Evolutionary conservation across 1,139 yeast species (phyloP).

Genomic region (Debaryomyces singareniensis): DNA sequence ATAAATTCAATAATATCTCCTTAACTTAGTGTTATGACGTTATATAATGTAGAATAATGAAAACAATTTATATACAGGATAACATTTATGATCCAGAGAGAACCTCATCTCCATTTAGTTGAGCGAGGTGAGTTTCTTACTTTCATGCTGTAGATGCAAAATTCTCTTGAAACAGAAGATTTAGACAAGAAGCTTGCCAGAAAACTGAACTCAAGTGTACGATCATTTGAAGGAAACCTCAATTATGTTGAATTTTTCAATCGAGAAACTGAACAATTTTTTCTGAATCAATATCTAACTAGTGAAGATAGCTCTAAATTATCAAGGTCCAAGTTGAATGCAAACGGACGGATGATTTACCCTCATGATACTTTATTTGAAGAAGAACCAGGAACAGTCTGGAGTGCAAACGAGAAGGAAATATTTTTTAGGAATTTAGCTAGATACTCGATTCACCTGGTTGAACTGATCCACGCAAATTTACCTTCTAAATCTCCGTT

Average conservation of each 20-base stretch:
- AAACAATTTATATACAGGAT: too few species aligned
- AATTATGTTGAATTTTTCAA: slow-evolving; percentile 19
- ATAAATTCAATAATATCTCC: too few species aligned
- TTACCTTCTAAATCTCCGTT: slow-evolving; percentile 34
- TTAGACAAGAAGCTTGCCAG: too few species aligned
- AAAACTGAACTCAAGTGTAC: slow-evolving; percentile 1
- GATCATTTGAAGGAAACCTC: slow-evolving; percentile 14
- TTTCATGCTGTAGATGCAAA: too few species aligned
- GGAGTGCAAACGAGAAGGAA: slow-evolving; percentile 19
- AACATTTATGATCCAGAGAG: too few species aligned
- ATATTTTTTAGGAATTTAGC: slow-evolving; percentile 25
- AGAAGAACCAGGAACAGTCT: slow-evolving; percentile 6
- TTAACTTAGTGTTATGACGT: too few species aligned
- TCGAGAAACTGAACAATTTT: slow-evolving; percentile 13
- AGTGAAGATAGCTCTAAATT: slow-evolving; percentile 4
- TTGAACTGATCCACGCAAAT: slow-evolving; percentile 31
- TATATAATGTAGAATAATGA: too few species aligned
- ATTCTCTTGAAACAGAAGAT: too few species aligned
- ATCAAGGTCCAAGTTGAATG: slow-evolving; percentile 7
- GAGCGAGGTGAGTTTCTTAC: too few species aligned
- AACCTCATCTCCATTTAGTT: too few species aligned
- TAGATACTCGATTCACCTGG: slow-evolving; percentile 43
- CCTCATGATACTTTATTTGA: slow-evolving; percentile 2
- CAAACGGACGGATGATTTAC: slow-evolving; percentile 7
- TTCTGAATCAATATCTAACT: slow-evolving; percentile 2